These are phyloP conservation scores for Eimeria tenella DNA, from an alignment of 169 alveolate genomes.

Conservation along the genomic window DNA sequence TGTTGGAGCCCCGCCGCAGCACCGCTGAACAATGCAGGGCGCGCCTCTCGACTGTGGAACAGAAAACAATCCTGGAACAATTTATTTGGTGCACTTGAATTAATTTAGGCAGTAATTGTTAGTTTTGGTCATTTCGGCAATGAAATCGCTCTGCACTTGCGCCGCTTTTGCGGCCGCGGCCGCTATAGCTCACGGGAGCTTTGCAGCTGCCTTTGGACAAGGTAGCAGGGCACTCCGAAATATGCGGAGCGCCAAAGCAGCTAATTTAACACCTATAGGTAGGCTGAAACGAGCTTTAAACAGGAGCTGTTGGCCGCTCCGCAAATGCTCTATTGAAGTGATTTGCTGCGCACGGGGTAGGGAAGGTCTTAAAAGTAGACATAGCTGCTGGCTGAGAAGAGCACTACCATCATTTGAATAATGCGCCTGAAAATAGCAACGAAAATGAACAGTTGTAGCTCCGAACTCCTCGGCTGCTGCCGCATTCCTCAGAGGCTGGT, in stretches of 20 bases:
- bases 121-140: neutral
- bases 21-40: neutral
- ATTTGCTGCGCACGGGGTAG: neutral
- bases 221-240: neutral
- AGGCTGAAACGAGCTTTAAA: neutral
- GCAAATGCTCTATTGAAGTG: no score
- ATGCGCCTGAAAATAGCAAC: neutral
- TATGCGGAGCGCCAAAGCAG: neutral
- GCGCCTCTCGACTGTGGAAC: neutral
- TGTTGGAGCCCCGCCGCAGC: slow-evolving; percentile 48
- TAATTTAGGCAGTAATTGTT: neutral
- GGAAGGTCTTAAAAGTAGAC: neutral
- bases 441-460: neutral
- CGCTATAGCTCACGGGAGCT: slow-evolving; percentile 52
- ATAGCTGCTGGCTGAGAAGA: neutral
- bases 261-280: neutral
- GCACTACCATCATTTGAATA: neutral
- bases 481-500: neutral
- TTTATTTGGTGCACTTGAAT: neutral
- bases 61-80: neutral
- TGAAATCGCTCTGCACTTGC: slow-evolving; percentile 63
- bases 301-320: neutral
- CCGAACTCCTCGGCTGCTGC: neutral
- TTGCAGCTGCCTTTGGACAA: neutral
- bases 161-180: slow-evolving; percentile 64